Evolutionary conservation across 2,329 filamentous ascomycete species (phyloP), one percentile per base, ranked within the genome.

Genomic region (Aspergillus texensis): DNA sequence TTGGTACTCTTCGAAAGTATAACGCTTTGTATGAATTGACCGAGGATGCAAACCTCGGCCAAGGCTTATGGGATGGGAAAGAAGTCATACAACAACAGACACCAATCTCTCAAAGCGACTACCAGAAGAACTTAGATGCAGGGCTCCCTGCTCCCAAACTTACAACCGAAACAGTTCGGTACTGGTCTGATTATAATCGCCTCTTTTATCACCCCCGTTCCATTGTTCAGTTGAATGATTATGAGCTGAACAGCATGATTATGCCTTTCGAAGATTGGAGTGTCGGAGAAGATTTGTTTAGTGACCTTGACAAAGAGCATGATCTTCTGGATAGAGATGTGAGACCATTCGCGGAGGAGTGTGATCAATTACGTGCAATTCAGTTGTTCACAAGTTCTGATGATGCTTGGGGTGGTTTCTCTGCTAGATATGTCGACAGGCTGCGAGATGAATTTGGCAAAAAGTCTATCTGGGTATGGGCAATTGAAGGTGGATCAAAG

Each of bases 181-280:
- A 95, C 80, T 99, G 95, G 94, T 96, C 93, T 36, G 95, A 99
- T 78, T 98, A 93, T 78, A 96, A 92, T 70, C 88, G 93, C 30
- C 86, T 95, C n/a, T 99, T 89, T 78, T 97, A 91, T 75, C 94
- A 98, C 75, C 95, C 95, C 10, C 88, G 87, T 60, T 97, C 93
- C 14, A 87, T 97, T 60, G 84, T 96, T 11, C 94, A 96, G 74
- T 83, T 98, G 16, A 91, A 91, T 74, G 93, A 97, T 72, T 96
- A 92, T 73, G 92, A 96, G 75, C 82, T 96, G 41, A 89, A 91
- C 74, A 94, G 93, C 3, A 84, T 86, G 52, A 82, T 94, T 32
- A 89, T 90, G 84, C 92, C 94, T 0, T 96, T 96, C 71, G 91
- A 95, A 75, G 89, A 88, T 63, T 95, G 89, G 87, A 78, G 80